Percentiles rank a stretch among this genome's conserved stretches.
Evolutionary conservation across 371 early-diverging fungal genomes (phyloP).

Genomic region (Mortierella sp.): DNA sequence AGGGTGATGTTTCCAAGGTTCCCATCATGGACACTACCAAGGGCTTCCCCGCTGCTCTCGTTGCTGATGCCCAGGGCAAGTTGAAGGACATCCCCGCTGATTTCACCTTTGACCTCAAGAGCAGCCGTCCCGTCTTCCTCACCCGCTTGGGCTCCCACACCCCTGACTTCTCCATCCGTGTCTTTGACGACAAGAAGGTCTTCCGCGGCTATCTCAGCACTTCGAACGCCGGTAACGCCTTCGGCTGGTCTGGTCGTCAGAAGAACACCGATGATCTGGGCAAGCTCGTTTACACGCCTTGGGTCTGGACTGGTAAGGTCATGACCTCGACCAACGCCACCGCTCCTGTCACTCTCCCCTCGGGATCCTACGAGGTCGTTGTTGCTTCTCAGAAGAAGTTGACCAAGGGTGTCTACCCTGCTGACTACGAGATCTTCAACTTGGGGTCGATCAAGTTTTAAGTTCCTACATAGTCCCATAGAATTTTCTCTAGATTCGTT

Average conservation of each 20-base stretch:
- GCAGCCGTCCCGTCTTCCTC: slow-evolving; percentile 23
- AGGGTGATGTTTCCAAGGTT: slow-evolving; percentile 60
- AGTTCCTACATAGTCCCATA: background rate
- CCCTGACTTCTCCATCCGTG: slow-evolving; percentile 29
- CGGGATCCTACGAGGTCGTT: slow-evolving; percentile 29
- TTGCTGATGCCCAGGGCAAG: slow-evolving; percentile 2
- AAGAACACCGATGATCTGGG: slow-evolving; percentile 20
- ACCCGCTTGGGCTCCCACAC: slow-evolving; percentile 47
- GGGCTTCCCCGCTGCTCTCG: slow-evolving; percentile 12
- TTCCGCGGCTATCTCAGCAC: slow-evolving; percentile 34
- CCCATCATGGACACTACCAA: slow-evolving; percentile 60
- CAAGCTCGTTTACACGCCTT: slow-evolving; percentile 12
- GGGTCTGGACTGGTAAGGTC: slow-evolving; percentile 31
- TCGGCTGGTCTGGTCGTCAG: slow-evolving; percentile 19
- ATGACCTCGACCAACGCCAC: slow-evolving; percentile 15
- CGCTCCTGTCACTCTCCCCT: slow-evolving; percentile 3
- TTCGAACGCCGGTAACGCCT: slow-evolving; percentile 9
- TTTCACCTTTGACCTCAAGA: slow-evolving; percentile 26
- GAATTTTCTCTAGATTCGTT: no score
- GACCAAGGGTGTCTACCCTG: slow-evolving; percentile 48
- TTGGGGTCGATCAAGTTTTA: slow-evolving; percentile 25
- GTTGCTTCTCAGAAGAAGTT: slow-evolving; percentile 51
- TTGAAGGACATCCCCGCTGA: slow-evolving; percentile 12
- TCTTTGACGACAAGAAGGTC: slow-evolving; percentile 24
- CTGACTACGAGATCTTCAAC: slow-evolving; percentile 39